Percentiles rank a stretch among this genome's conserved stretches.
These are phyloP conservation scores for Solanum megistacrolobum DNA, from an alignment of 257 asterid genomes.

Conservation along the genomic window DNA sequence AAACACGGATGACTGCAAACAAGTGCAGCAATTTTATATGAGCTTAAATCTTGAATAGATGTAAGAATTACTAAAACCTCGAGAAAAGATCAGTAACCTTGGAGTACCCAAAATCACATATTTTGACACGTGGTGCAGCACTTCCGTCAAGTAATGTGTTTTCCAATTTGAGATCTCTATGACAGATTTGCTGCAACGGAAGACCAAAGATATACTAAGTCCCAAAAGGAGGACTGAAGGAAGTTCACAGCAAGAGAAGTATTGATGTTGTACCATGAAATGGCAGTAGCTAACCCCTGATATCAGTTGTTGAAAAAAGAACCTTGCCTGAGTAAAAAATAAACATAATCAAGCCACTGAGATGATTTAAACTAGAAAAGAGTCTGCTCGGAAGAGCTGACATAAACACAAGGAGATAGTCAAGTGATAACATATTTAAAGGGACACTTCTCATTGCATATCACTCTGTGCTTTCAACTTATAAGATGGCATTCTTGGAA, in stretches of 20 bases:
- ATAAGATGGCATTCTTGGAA: not conserved
- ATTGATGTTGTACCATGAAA: slow-evolving; percentile 21
- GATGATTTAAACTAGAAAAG: not conserved
- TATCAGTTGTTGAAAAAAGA: slow-evolving; percentile 37
- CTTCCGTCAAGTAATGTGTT: slow-evolving; percentile 33
- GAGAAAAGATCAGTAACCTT: slow-evolving; percentile 12
- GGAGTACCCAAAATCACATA: slow-evolving; percentile 42
- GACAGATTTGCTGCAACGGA: slow-evolving; percentile 30
- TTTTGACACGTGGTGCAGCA: slow-evolving; percentile 31
- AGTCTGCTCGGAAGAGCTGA: not conserved
- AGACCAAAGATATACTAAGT: not conserved
- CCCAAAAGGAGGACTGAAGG: not conserved
- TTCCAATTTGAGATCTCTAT: slow-evolving; percentile 41
- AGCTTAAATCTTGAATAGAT: no score
- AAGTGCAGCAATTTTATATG: not conserved
- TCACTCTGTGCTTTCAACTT: not conserved
- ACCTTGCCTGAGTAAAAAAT: slow-evolving; percentile 22
- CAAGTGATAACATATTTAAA: not conserved
- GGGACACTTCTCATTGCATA: not conserved
- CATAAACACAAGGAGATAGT: not conserved
- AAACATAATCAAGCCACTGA: not conserved
- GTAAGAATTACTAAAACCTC: not conserved
- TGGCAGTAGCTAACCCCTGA: slow-evolving; percentile 43
- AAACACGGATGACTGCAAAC: slow-evolving; percentile 25
- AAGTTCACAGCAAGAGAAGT: not conserved